These are phyloP conservation scores for Arachis hypogaea DNA, from an alignment of 306 rosid genomes.

Conservation along the genomic window DNA sequence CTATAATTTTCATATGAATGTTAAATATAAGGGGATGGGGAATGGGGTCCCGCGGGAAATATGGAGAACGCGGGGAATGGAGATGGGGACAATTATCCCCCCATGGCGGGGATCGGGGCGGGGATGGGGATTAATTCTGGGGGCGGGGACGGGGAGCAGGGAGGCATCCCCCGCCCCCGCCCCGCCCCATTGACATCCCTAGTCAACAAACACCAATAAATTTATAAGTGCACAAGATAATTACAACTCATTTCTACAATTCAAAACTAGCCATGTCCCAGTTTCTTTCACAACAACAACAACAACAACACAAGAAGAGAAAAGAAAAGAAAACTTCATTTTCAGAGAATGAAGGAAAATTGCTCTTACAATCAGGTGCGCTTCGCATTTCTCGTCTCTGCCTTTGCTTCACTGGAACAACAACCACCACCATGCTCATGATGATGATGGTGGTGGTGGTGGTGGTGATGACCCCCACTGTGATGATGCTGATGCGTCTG, in stretches of 20 bases:
- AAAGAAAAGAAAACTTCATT: too few species aligned
- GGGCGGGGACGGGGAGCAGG: too few species aligned
- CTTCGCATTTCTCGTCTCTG: slow-evolving; percentile 50
- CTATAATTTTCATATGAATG: too few species aligned
- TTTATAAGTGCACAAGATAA: slow-evolving; percentile 15
- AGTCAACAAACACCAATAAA: slow-evolving; percentile 17
- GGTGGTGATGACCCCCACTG: slow-evolving; percentile 29
- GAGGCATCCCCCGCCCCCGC: too few species aligned
- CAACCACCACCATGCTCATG: slow-evolving; percentile 77
- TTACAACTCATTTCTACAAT: slow-evolving; percentile 3
- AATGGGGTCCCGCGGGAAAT: too few species aligned
- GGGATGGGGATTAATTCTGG: too few species aligned
- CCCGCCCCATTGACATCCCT: too few species aligned
- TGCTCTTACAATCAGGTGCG: slow-evolving; percentile 44
- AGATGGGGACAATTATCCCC: too few species aligned
- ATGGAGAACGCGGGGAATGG: too few species aligned
- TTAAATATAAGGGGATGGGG: too few species aligned
- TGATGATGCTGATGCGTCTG: slow-evolving; percentile 42
- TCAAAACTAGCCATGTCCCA: not conserved
- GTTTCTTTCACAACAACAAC: not conserved
- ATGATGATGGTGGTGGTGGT: not conserved
- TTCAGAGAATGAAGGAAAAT: not conserved
- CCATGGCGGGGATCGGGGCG: too few species aligned
- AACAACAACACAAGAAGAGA: not conserved
- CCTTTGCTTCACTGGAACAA: slow-evolving; percentile 67